Base-by-base conservation (phyloP, 2,329 filamentous ascomycete species). In the Colletotrichum sp. region DNA sequence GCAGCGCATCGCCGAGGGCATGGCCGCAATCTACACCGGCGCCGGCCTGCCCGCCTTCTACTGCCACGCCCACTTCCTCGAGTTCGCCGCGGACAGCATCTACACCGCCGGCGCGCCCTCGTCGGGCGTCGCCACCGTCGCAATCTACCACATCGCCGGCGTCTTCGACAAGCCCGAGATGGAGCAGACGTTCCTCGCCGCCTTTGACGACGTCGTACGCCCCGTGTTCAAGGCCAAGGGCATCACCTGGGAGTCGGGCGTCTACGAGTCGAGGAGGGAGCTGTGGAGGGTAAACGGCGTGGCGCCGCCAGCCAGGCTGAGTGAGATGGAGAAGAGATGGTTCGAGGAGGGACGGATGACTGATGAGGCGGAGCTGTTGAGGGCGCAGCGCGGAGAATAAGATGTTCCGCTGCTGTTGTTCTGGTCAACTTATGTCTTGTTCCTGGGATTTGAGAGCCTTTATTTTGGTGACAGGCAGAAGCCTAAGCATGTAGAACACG, bases 61-160 rank as follows among this genome's bases (percentile, higher is more conserved):
- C 68, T 70, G 60, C 68, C 68, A 65, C 60, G 43, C 80, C 77
- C 71, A 78, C 5, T 78, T 78, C 8, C 74, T 78, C 13, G 74
- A 79, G 52, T 79, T 78, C 8, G 79, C 77, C 3, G 64, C 75
- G 0, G 77, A 78, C 13, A 82, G 81, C n/a, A 83, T 87, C 6
- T 87, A 88, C 75, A 87, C 86, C 0, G 83, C 87, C 1, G 81
- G 88, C 69, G 86, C 88, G 79, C 82, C 43, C 27, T 55, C 68
- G 58, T 16, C 55, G 12, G 30, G n/a, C n/a, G 15, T 70, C 58
- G 27, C 16, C 27, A 65, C 68, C 30, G 27, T 70, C 30, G 39
- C 68, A 58, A 56, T 70, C 22, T 70, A 70, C 43, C 68, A 70
- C 39, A 70, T 70, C 39, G 68, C 68, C 13, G 25, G 27, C 16